These are phyloP conservation scores for Xylariaceae sp. DNA, from an alignment of 2,329 filamentous ascomycete genomes.

Conservation along the genomic window DNA sequence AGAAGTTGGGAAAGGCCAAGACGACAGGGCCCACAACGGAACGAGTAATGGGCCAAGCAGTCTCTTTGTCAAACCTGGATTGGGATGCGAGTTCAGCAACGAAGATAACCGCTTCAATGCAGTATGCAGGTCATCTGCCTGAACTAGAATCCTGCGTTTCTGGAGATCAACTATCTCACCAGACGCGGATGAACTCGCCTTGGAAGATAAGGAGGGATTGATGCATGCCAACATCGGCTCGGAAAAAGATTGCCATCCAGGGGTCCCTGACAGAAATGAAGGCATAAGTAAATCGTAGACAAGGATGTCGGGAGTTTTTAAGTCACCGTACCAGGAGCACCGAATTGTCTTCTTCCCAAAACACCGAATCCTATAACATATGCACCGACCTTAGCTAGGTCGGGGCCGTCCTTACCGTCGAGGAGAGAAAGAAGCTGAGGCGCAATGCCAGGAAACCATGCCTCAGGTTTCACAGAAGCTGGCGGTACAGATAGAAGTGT, in stretches of 20 bases:
- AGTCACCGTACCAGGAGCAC: slow-evolving; percentile 50
- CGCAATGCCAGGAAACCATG: slow-evolving; percentile 57
- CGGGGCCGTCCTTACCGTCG: slow-evolving; percentile 54
- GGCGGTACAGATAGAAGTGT: slow-evolving; percentile 58
- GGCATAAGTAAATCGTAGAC: slow-evolving; percentile 2
- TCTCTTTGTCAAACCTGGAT: slow-evolving; percentile 59
- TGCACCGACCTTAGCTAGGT: slow-evolving; percentile 53
- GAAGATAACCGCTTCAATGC: slow-evolving; percentile 52
- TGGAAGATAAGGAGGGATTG: slow-evolving; percentile 37
- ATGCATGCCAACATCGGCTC: slow-evolving; percentile 51
- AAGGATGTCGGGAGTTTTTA: slow-evolving; percentile 13
- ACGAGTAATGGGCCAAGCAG: slow-evolving; percentile 54
- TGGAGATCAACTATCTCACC: slow-evolving; percentile 44
- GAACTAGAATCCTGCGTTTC: slow-evolving; percentile 41
- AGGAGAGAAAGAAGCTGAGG: slow-evolving; percentile 58
- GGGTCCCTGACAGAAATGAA: slow-evolving; percentile 37
- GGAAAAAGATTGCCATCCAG: slow-evolving; percentile 60
- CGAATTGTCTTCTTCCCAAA: slow-evolving; percentile 56
- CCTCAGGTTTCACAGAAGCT: slow-evolving; percentile 44
- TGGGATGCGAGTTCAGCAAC: slow-evolving; percentile 58
- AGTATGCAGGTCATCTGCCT: slow-evolving; percentile 41
- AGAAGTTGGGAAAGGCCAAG: slow-evolving; percentile 39
- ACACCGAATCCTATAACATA: slow-evolving; percentile 64
- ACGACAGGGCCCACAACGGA: slow-evolving; percentile 59
- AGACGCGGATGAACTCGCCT: slow-evolving; percentile 16